Percentiles rank a stretch among this genome's conserved stretches.
Conservation (phyloP, 2,329 filamentous ascomycete species). For the Alternaria brassicae region DNA sequence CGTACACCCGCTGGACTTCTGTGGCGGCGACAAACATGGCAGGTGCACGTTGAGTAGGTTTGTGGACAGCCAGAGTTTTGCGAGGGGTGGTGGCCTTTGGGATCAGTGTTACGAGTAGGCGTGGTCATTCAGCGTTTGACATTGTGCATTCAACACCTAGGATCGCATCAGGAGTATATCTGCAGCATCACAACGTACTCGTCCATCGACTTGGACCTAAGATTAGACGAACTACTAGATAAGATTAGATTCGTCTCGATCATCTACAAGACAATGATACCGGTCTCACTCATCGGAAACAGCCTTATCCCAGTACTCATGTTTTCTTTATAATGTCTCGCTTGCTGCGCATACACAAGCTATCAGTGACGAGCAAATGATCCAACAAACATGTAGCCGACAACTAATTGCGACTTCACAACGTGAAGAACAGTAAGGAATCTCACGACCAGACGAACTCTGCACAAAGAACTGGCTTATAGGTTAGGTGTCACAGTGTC, state of each 20-base stretch:
- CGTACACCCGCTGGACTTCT: conserved; percentile 74
- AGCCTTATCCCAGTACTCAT: neutral
- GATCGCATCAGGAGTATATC: neutral
- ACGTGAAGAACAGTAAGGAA: neutral
- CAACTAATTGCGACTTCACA: neutral
- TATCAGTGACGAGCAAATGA: conserved; percentile 9
- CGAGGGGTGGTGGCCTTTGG: conserved; percentile 76
- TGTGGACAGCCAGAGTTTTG: conserved; percentile 78
- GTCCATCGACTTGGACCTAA: neutral
- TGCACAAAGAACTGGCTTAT: neutral
- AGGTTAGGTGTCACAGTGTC: neutral
- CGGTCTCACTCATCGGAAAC: neutral
- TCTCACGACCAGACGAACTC: neutral
- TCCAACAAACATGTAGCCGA: neutral
- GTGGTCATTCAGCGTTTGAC: neutral
- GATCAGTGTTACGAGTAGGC: conserved; percentile 59
- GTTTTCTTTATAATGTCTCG: neutral
- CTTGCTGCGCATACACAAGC: neutral
- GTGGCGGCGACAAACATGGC: conserved; percentile 72
- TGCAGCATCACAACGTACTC: neutral
- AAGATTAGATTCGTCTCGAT: neutral
- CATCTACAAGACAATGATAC: neutral
- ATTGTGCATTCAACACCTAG: neutral
- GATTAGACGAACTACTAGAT: neutral
- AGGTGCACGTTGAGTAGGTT: conserved; percentile 74